A percentile compares a stretch with the other conserved stretches of the same genome.
phyloP scores from a whole-genome alignment of 1,139 yeast species.

The Sugiyamaella xylanicola region DNA sequence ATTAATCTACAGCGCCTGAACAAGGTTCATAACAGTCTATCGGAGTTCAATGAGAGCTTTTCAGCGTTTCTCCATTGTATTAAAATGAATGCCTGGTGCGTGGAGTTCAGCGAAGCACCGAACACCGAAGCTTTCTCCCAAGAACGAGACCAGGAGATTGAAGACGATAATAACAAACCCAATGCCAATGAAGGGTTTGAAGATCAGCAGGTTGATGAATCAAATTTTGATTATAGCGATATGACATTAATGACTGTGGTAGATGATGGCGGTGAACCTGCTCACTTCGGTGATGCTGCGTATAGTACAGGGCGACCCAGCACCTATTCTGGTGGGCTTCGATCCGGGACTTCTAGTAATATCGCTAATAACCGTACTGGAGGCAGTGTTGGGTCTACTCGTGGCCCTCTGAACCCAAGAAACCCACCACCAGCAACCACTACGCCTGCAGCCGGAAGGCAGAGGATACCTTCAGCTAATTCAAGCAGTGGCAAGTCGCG shows the following conservation, averaged over 20 bases:
- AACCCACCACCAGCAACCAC: slow-evolving; percentile 1
- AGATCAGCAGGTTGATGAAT: slow-evolving; percentile 7
- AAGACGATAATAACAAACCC: slow-evolving; percentile 10
- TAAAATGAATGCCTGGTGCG: slow-evolving; percentile 70
- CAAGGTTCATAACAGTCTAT: slow-evolving; percentile 53
- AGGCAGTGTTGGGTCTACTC: no score
- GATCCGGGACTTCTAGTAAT: neutral
- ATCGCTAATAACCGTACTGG: no score
- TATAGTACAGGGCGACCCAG: neutral
- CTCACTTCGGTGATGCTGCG: neutral
- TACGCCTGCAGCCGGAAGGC: neutral
- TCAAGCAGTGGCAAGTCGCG: slow-evolving; percentile 11
- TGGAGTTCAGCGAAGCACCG: slow-evolving; percentile 57
- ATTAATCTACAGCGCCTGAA: slow-evolving; percentile 53
- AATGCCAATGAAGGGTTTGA: neutral
- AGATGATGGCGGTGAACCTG: neutral
- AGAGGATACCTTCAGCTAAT: neutral
- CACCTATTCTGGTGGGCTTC: neutral
- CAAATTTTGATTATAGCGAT: slow-evolving; percentile 18
- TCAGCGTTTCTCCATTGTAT: slow-evolving; percentile 65
- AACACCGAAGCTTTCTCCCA: slow-evolving; percentile 36
- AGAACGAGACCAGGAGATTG: slow-evolving; percentile 25
- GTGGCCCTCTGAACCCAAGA: neutral
- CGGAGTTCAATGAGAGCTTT: slow-evolving; percentile 62
- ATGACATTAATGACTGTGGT: slow-evolving; percentile 20